Conservation (phyloP, 495 filamentous ascomycete genomes). For the Aspergillus funiculosus region DNA sequence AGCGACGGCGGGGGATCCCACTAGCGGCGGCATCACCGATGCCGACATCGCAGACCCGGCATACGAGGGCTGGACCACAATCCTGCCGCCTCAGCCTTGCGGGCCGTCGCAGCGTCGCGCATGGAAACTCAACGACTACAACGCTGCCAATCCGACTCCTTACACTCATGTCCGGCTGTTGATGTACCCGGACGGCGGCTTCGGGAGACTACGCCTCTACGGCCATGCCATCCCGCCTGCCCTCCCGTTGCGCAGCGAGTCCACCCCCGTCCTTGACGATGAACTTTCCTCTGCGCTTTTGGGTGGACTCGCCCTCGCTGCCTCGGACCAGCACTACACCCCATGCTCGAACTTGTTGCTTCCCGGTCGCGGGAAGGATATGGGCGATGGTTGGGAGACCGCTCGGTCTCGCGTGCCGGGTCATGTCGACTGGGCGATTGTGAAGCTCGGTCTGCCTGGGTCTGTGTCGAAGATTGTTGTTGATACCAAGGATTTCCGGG, state of each 20-base stretch:
- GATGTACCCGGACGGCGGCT: constrained; percentile 95
- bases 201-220: constrained; percentile 77
- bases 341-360: constrained; percentile 76
- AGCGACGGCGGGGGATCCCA: no score
- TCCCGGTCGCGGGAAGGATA: constrained; percentile 80
- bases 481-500: constrained; percentile 85
- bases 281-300: constrained; percentile 80
- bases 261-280: constrained; percentile 49
- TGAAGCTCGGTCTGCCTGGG: constrained; percentile 68
- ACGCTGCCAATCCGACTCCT: constrained; percentile 49
- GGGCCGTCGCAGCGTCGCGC: constrained; percentile 71
- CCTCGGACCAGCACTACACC: constrained; percentile 84
- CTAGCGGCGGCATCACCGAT: constrained; percentile 50
- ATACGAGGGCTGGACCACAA: constrained; percentile 62
- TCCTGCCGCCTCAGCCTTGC: constrained; percentile 64
- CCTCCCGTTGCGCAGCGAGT: constrained; percentile 4
- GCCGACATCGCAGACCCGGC: constrained; percentile 55
- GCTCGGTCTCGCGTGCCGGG: constrained; percentile 66
- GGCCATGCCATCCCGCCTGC: constrained; percentile 57
- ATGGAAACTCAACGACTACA: constrained; percentile 58
- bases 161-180: constrained; percentile 82
- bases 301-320: constrained; percentile 68
- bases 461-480: constrained; percentile 66
- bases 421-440: constrained; percentile 82
- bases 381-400: constrained; percentile 96